These are phyloP conservation scores for Pneumocystis oryctolagi DNA, from an alignment of 1,139 yeast genomes.

Conservation along the genomic window DNA sequence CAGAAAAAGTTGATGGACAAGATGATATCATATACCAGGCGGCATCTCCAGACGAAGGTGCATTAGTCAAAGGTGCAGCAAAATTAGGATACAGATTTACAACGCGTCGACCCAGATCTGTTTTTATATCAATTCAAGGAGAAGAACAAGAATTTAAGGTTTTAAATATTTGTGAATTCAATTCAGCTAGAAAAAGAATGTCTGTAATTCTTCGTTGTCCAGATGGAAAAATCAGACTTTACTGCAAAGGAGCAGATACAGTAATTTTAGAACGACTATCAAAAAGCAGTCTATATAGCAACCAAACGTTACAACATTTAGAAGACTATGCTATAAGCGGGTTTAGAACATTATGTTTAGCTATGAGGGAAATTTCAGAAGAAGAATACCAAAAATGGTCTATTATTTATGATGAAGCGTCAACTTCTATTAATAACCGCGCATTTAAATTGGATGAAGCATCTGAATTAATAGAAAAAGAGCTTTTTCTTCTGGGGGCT, in stretches of 20 bases:
- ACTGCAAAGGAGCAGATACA: slow-evolving; percentile 96
- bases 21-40: slow-evolving; percentile 76
- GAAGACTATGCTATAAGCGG: slow-evolving; percentile 98
- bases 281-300: slow-evolving; percentile 62
- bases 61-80: slow-evolving; percentile 93
- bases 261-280: slow-evolving; percentile 78
- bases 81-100: slow-evolving; percentile 68
- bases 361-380: slow-evolving; percentile 65
- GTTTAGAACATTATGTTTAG: slow-evolving; percentile 83
- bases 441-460: slow-evolving; percentile 64
- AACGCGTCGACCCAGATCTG: slow-evolving; percentile 72
- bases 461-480: slow-evolving; percentile 70
- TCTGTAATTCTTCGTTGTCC: slow-evolving; percentile 88
- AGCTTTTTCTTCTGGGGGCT: slow-evolving; percentile 74
- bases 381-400: slow-evolving; percentile 60
- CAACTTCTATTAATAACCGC: slow-evolving; percentile 66
- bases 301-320: slow-evolving; percentile 67
- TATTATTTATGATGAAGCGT: slow-evolving; percentile 52
- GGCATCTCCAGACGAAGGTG: slow-evolving; percentile 98
- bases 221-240: slow-evolving; percentile 75
- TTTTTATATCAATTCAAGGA: slow-evolving; percentile 45
- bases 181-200: slow-evolving; percentile 96
- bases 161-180: slow-evolving; percentile 85
- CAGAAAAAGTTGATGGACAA: slow-evolving; percentile 46
- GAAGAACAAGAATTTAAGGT: slow-evolving; percentile 52